phyloP scores from a whole-genome alignment of 352 stramenopile genomes.

The Phytophthora europaea region DNA sequence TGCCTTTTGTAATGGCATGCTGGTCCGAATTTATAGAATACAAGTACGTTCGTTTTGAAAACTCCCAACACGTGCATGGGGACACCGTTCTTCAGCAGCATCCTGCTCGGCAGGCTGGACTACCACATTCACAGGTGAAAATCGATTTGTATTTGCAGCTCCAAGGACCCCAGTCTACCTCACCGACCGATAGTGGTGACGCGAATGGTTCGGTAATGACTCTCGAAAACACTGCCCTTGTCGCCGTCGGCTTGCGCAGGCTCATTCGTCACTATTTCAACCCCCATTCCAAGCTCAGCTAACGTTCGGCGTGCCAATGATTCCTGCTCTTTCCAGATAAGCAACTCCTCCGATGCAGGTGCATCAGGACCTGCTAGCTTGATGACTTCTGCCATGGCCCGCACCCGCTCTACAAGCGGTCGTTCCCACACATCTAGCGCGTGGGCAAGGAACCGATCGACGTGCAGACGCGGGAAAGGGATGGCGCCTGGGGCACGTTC shows the following conservation, averaged over 20 bases:
- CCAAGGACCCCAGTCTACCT: constrained; percentile 11
- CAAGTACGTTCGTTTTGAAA: constrained; percentile 5
- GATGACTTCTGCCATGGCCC: constrained; percentile 39
- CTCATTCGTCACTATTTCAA: constrained; percentile 34
- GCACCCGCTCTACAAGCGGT: constrained; percentile 60
- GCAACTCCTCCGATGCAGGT: constrained; percentile 39
- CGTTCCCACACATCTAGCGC: constrained; percentile 75
- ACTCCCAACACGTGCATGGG: background rate
- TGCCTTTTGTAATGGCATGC: constrained; percentile 17
- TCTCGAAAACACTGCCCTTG: constrained; percentile 3
- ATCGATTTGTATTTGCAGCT: constrained; percentile 11
- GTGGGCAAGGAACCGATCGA: constrained; percentile 79
- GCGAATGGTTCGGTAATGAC: constrained; percentile 47
- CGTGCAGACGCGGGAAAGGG: constrained; percentile 72
- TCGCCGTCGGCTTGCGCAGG: background rate
- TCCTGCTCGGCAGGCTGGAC: background rate
- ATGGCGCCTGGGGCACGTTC: constrained; percentile 83
- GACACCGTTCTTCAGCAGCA: background rate
- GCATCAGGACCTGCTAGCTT: constrained; percentile 19
- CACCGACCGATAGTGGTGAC: constrained; percentile 22
- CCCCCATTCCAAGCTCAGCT: constrained; percentile 37
- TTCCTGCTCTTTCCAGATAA: constrained; percentile 70
- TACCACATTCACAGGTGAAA: background rate
- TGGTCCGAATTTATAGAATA: constrained; percentile 30
- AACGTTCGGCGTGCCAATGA: constrained; percentile 42